Evolutionary conservation across 345 rosid genomes (phyloP), one percentile per base, ranked within the genome.

Genomic region (Brassica juncea): DNA sequence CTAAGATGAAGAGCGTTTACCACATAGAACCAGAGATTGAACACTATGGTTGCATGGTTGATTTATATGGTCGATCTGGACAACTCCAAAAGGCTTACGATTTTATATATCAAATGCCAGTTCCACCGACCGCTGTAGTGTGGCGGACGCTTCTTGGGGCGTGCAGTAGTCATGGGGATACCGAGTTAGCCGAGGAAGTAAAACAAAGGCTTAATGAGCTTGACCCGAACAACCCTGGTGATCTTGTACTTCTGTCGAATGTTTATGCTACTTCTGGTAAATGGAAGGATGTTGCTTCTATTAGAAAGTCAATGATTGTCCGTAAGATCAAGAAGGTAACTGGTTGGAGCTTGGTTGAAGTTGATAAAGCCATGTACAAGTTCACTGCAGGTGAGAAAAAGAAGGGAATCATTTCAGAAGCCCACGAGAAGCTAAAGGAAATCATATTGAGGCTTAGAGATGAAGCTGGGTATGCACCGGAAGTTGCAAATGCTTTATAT

Each of bases 31-130:
- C 90, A 30, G 81, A 70, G 2, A 86, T 84, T 59, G 92, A 90
- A 79, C 94, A 90, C 58, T 87, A 84, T 52, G 81, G 87, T 62
- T 90, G 94, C 73, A 85, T 88, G 85, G 84, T 82, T 71, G 90
- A 90, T 86, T 83, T 90, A 72, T 81, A 88, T 5, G 88, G 90
- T 32, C 76, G 90, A 31, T 84, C 86, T 15, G 92, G 92, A 12
- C 54, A 78, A 59, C 76, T 88, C 19, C 76, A 76, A 47, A 85
- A 90, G 81, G 90, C 86, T 23, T 71, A 78, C 30, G 42, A 44
- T 62, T 86, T 90, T 75, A 87, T 90, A 15, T 73, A 83, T 31
- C 76, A 76, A 32, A 86, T 90, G 87, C 86, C 90, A 32, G 73
- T 82, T 77, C 84, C 80, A 42, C 89, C 88, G 54, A 84, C 88